A percentile compares a stretch with the other conserved stretches of the same genome.
Evolutionary conservation across 2,329 filamentous ascomycete species (phyloP).

Genomic region (Aspergillus fructus): DNA sequence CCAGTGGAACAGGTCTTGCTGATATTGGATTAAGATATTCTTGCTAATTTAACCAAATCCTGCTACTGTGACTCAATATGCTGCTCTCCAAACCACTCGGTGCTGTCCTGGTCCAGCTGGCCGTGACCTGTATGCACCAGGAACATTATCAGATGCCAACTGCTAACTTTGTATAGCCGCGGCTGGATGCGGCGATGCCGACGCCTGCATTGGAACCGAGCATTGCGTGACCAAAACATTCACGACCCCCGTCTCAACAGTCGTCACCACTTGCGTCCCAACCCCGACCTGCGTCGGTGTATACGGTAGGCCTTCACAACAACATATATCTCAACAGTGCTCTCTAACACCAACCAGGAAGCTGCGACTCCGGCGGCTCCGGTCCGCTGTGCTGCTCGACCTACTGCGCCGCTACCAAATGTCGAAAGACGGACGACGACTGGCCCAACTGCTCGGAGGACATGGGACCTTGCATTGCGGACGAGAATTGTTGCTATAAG

Average conservation of each 20-base stretch:
- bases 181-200: conserved; percentile 4
- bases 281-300: conserved; percentile 25
- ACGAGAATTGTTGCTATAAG: conserved; percentile 31
- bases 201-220: conserved; percentile 13
- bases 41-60: neutral
- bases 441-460: conserved; percentile 31
- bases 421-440: conserved; percentile 27
- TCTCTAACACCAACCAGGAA: neutral
- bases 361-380: conserved; percentile 21
- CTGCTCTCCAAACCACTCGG: neutral
- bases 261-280: conserved; percentile 24
- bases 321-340: too few species aligned
- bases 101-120: neutral
- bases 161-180: neutral
- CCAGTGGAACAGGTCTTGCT: too few species aligned
- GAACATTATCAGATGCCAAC: neutral
- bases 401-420: conserved; percentile 30
- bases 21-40: neutral
- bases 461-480: conserved; percentile 22
- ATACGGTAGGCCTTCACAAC: conserved; percentile 19
- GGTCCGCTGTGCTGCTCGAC: conserved; percentile 27
- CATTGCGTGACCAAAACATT: conserved; percentile 11
- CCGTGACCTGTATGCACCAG: neutral
- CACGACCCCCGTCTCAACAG: conserved; percentile 17
- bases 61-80: neutral